Evolutionary conservation across 2,329 filamentous ascomycete species (phyloP), one percentile per base, ranked within the genome.

Genomic region (Aspergillus sp.): DNA sequence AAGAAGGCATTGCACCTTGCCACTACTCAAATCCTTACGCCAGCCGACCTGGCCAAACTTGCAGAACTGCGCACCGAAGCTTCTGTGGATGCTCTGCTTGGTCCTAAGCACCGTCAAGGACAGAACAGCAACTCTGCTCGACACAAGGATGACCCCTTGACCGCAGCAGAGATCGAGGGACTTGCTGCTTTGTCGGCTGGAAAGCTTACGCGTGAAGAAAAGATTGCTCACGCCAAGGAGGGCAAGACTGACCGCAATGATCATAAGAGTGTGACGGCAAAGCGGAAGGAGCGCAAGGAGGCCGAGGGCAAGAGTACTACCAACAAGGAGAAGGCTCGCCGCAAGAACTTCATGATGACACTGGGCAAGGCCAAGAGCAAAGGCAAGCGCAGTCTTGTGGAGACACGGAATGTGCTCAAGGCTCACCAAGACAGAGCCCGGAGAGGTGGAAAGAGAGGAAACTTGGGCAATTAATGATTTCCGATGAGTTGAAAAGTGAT

Each of bases 271-370:
- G 93, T 88, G 42, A 83, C 88, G 51, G 90, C 90, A 11, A 83
- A 88, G 62, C 78, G 87, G 59, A 88, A 89, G 76, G 82, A 88
- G 65, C 88, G 90, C 77, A 95, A 95, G 79, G 82, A 85, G 58
- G 78, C 82, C 2, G 81, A 90, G 70, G 93, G 93, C 60, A 97
- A 97, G 82, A 95, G 88, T 65, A 90, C 89, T 32, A 97, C 91
- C 53, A 98, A 98, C 71, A 88, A 87, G 73, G 93, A 98, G 75
- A 98, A 98, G 81, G 82, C 87, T 34, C 77, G 91, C 56, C 89
- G 88, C 78, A 98, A 98, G 86, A 98, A 98, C 69, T 95, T 98
- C 71, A 66, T 98, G 59, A 98, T 98, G 93, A 97, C 91, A 33
- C 71, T 98, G 47, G 88, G 91, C 46, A 97, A 98, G 76, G 93